Evolutionary conservation across 164 flowering plant genomes (phyloP), one percentile per base, ranked within the genome.

Genomic region (Paratinospora sagittata): DNA sequence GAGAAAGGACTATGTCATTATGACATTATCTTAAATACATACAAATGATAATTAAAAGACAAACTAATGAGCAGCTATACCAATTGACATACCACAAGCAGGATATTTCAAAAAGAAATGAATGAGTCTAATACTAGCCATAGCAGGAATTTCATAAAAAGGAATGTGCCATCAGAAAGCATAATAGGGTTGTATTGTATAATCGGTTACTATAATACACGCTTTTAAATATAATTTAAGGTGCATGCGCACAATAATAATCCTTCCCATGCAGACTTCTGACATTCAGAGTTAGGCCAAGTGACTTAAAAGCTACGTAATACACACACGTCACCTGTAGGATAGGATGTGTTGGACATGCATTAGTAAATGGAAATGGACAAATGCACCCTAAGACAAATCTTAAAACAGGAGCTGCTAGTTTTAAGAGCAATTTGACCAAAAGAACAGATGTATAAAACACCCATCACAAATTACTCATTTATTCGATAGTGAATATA

Each of bases 1-100:
- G 69, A 58, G 70, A 26, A 75, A 70, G 23, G 58, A 34, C 24
- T 63, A 66, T 26, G 24, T 30, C 45, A 68, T 19, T 47, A 70
- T n/a, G n/a, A n/a, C n/a, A n/a, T 41, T 9, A 3, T 19, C 58
- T 55, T 55, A 3, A 55, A 21, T 55, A 55, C 23, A 19, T n/a
- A 55, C 47, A 9, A n/a, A 43, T 43, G 14, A 9, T 43, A 43
- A 43, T 43, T 9, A 14, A 43, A 43, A 43, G 14, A 43, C 14
- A 43, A 43, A 43, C 47, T 10, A 10, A 43, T 12, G 8, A n/a
- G 1, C 6, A 23, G 11, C 12, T 2, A 58, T 24, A n/a, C 30
- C 63, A 58, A 5, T 58, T n/a, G 24, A 8, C 23, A 21, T 23
- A 8, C 63, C 63, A 21, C 26, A 23, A 58, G 27, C 26, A 21